These are phyloP conservation scores for Penicillium lividum DNA, from an alignment of 495 filamentous ascomycete genomes.

Conservation along the genomic window DNA sequence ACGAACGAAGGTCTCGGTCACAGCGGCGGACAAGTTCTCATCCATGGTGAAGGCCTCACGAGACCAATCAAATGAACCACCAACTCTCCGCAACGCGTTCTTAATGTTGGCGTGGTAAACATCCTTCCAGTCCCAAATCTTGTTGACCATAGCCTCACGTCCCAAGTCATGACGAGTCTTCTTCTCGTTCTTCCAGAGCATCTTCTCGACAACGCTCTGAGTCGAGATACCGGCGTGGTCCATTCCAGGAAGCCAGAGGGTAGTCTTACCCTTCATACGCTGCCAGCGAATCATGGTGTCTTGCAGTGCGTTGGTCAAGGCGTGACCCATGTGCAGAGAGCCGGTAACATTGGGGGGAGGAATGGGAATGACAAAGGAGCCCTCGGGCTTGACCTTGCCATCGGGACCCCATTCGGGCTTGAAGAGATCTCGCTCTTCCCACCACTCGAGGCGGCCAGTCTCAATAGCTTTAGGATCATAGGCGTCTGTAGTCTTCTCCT, in stretches of 20 bases:
- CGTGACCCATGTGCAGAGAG: slow-evolving; percentile 71
- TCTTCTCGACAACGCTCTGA: slow-evolving; percentile 76
- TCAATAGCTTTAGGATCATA: slow-evolving; percentile 61
- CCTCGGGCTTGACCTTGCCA: slow-evolving; percentile 65
- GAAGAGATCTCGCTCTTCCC: slow-evolving; percentile 69
- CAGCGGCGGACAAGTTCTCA: slow-evolving; percentile 63
- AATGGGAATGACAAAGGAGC: slow-evolving; percentile 70
- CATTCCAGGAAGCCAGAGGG: slow-evolving; percentile 72
- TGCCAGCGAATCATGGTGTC: slow-evolving; percentile 76
- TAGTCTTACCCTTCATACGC: slow-evolving; percentile 64
- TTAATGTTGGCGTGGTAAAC: slow-evolving; percentile 67
- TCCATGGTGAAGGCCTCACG: slow-evolving; percentile 78
- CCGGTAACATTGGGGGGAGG: slow-evolving; percentile 82
- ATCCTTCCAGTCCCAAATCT: slow-evolving; percentile 70
- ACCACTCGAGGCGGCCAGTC: slow-evolving; percentile 58
- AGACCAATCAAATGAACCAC: slow-evolving; percentile 64
- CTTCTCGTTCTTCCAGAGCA: slow-evolving; percentile 66
- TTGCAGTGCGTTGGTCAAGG: slow-evolving; percentile 66
- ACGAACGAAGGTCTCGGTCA: slow-evolving; percentile 69
- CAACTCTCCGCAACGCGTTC: slow-evolving; percentile 56
- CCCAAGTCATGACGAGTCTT: slow-evolving; percentile 69
- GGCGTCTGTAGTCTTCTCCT: slow-evolving; percentile 54
- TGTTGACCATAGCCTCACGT: slow-evolving; percentile 57
- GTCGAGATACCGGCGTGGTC: slow-evolving; percentile 80
- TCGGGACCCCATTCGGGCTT: slow-evolving; percentile 66